These are phyloP conservation scores for Pulveroboletus sp. DNA, from an alignment of 768 basidiomycete species.

Conservation along the genomic window DNA sequence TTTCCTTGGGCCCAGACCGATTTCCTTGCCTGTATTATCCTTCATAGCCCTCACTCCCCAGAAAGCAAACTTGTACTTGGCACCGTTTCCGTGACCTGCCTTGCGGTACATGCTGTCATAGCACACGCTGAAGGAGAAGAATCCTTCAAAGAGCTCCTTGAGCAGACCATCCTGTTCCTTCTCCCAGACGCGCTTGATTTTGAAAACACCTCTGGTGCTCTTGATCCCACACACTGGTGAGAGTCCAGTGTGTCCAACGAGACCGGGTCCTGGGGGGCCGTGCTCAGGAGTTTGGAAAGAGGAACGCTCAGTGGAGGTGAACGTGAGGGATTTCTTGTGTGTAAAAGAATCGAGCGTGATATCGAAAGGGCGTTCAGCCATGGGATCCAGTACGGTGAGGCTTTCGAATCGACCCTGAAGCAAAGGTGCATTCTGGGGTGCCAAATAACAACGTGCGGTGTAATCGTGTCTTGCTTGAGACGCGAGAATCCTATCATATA, in stretches of 20 bases:
- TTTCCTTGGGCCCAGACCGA: conserved; percentile 31
- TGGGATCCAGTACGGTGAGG: conserved; percentile 29
- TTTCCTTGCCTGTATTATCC: conserved; percentile 31
- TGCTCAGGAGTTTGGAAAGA: conserved; percentile 27
- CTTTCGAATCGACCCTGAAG: conserved; percentile 26
- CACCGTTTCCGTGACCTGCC: conserved; percentile 35
- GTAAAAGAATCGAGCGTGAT: conserved; percentile 26
- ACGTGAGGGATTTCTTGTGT: conserved; percentile 23
- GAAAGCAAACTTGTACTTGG: conserved; percentile 29
- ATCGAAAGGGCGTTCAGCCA: conserved; percentile 35
- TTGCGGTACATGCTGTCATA: conserved; percentile 34
- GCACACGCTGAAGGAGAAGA: conserved; percentile 33
- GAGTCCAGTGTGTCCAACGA: conserved; percentile 27
- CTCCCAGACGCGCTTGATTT: conserved; percentile 35
- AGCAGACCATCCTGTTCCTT: conserved; percentile 12
- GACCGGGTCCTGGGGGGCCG: conserved; percentile 21
- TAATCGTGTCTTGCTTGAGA: conserved; percentile 38
- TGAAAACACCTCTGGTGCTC: conserved; percentile 32
- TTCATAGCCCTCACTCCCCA: conserved; percentile 39
- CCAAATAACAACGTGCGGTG: conserved; percentile 32
- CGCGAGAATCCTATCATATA: conserved; percentile 35
- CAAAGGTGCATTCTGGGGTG: conserved; percentile 8
- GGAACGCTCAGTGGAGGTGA: conserved; percentile 24
- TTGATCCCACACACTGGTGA: conserved; percentile 31
- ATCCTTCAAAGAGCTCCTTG: conserved; percentile 41